Evolutionary conservation across 108 stramenopile species (phyloP), one percentile per base, ranked within the genome.

Genomic region (Skeletonema tropicum): DNA sequence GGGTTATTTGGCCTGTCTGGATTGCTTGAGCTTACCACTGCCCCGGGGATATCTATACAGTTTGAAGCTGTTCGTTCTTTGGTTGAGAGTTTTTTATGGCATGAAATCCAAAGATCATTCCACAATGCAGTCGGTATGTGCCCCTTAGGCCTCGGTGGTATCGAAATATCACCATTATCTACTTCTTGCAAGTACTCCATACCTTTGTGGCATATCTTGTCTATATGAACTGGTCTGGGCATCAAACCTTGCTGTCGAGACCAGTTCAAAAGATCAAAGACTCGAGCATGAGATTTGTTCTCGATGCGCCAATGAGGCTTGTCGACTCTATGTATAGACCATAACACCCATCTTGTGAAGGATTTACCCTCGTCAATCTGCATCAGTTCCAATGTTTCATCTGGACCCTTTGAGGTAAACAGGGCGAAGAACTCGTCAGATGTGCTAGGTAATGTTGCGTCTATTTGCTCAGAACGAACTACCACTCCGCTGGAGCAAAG

Each of bases 251-350:
- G 60, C 60, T 60, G 30, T 59, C 62, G 66, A 14, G 71, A 48
- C 66, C 60, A 73, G 46, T 79, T 61, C 38, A 79, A 73, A 15
- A 79, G 71, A 73, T 79, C 78, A 57, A 79, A 79, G 12, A 79
- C 78, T 48, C 78, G 58, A 14, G 71, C 71, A 41, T 79, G 71
- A 46, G 62, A 68, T n/a, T 46, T 48, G 41, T 38, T 42, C 32
- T 21, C 67, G 10, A 79, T 66, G 48, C 72, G 66, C 78, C 78
- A 79, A 6, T 66, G 66, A 13, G 55, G 25, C 29, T 60, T 62
- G 66, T 66, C 68, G 13, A 71, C 68, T 19, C 49, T 63, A 49
- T 79, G 78, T 1, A 66, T 32, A 45, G 66, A 65, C 59, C 66
- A 46, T 42, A 79, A 23, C 8, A 79, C 67, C 70, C 70, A 78